phyloP scores from a whole-genome alignment of 2,329 filamentous ascomycete genomes.

The Tricladium varicosporioides region DNA sequence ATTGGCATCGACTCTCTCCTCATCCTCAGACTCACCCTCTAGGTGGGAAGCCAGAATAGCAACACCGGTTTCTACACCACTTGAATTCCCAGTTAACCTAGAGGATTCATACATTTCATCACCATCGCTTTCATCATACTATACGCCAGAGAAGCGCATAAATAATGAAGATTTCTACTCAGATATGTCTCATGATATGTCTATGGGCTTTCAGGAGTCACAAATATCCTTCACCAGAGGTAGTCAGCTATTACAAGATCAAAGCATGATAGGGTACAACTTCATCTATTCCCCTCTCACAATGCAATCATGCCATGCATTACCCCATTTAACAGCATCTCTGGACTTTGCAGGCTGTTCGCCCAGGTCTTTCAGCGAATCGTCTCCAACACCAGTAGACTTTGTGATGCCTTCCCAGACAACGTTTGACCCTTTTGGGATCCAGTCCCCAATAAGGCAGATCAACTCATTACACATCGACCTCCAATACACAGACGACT shows the following conservation, averaged over 20 bases:
- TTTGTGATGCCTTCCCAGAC: constrained; percentile 30
- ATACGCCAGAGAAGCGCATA: constrained; percentile 13
- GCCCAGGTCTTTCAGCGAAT: constrained; percentile 16
- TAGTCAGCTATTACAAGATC: constrained; percentile 6
- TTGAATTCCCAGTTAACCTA: constrained; percentile 10
- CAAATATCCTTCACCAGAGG: constrained; percentile 12
- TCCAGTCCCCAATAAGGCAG: constrained; percentile 16
- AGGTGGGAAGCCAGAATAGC: constrained; percentile 3
- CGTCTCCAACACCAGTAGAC: constrained; percentile 16
- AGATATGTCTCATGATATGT: constrained; percentile 15
- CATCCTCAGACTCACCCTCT: constrained; percentile 13
- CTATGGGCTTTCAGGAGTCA: constrained; percentile 9
- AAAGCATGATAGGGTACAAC: constrained; percentile 9
- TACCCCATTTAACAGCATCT: constrained; percentile 16
- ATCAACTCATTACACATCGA: constrained; percentile 16
- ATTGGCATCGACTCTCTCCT: constrained; percentile 18
- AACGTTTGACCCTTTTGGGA: constrained; percentile 22
- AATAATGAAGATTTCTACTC: constrained; percentile 9
- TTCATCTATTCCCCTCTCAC: constrained; percentile 7
- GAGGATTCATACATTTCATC: constrained; percentile 16
- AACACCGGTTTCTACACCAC: constrained; percentile 17
- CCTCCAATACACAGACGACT: constrained; percentile 14
- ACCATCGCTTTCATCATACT: constrained; percentile 10
- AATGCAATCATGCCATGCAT: background rate
- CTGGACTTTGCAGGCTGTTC: constrained; percentile 22